phyloP scores from a whole-genome alignment of 2,329 filamentous ascomycete species.

The Aspergillus flavus region DNA sequence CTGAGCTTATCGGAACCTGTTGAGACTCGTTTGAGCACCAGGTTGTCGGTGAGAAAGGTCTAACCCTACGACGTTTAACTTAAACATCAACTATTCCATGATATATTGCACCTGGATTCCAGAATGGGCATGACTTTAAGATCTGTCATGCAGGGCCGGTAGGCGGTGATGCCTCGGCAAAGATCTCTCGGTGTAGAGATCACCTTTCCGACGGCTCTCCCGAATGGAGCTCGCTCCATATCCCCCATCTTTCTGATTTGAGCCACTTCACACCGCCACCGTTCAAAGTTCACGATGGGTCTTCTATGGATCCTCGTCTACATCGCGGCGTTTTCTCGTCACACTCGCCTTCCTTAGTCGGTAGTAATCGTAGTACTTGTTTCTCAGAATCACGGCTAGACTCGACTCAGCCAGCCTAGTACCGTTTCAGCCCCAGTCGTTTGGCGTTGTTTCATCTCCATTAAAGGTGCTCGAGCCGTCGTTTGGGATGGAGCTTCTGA shows the following conservation, averaged over 20 bases:
- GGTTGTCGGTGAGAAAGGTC: conserved; percentile 10
- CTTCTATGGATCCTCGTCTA: neutral
- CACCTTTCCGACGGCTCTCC: neutral
- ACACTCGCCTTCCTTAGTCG: neutral
- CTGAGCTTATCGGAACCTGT: conserved; percentile 3
- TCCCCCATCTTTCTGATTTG: neutral
- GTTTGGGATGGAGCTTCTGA: neutral
- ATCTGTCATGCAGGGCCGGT: conserved; percentile 11
- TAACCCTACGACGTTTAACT: conserved; percentile 4
- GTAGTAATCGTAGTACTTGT: neutral
- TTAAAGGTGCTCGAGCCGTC: neutral
- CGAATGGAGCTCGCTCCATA: conserved; percentile 2
- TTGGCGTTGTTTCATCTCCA: conserved; percentile 4
- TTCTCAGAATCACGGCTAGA: neutral
- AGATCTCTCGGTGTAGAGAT: conserved; percentile 5
- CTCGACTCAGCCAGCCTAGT: conserved; percentile 1
- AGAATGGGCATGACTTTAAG: neutral
- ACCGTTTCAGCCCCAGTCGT: neutral
- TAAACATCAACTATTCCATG: conserved; percentile 7
- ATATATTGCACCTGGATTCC: conserved; percentile 7
- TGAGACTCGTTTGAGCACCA: neutral
- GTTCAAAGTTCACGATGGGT: conserved; percentile 2
- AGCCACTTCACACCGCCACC: conserved; percentile 5
- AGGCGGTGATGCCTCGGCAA: conserved; percentile 9
- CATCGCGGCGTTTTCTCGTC: neutral